Evolutionary conservation across 2,329 filamentous ascomycete species (phyloP), one percentile per base, ranked within the genome.

Genomic region (Colletotrichum camelliae): DNA sequence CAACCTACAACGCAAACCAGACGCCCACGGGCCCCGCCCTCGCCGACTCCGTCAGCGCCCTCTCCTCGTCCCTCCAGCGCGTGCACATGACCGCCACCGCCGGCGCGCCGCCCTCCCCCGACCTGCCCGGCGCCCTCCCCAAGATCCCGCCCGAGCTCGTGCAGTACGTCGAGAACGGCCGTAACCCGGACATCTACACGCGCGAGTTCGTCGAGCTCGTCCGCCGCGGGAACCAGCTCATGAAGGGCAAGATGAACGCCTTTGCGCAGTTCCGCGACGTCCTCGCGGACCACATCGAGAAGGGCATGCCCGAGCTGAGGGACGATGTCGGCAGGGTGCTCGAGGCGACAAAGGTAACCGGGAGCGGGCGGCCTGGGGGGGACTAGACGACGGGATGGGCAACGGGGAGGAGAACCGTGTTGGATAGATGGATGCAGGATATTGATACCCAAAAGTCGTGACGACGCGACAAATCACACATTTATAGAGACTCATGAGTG

Each of bases 181-280:
- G 93, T 67, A 94, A 94, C 86, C 93, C 93, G 4, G 93, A 94
- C 84, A 94, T 94, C 79, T 94, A 94, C 87, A 94, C 93, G 70
- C 88, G 93, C 80, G 93, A 94, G 86, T 94, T 94, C 80, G 92
- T 94, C 80, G 93, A 94, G 89, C 87, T 93, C 68, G 92, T 93
- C 29, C 86, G 92, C 70, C 87, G 92, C 62, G 88, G 89, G 55
- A 94, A 94, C 85, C 93, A 94, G 87, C 85, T 93, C 77, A 89
- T 93, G 86, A 88, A 89, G 79, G 93, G 93, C 71, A 94, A 94
- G 86, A 87, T 89, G 83, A 82, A 85, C 79, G 92, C 92, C 43
- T 94, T 94, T 81, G 87, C 82, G 13, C 79, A 84, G 35, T 93
- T 94, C 81, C 86, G 92, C 69, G 91, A 94, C 83, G 86, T 91